These are phyloP conservation scores for Harringtonia lauricola DNA, from an alignment of 2,329 filamentous ascomycete species.

Conservation along the genomic window DNA sequence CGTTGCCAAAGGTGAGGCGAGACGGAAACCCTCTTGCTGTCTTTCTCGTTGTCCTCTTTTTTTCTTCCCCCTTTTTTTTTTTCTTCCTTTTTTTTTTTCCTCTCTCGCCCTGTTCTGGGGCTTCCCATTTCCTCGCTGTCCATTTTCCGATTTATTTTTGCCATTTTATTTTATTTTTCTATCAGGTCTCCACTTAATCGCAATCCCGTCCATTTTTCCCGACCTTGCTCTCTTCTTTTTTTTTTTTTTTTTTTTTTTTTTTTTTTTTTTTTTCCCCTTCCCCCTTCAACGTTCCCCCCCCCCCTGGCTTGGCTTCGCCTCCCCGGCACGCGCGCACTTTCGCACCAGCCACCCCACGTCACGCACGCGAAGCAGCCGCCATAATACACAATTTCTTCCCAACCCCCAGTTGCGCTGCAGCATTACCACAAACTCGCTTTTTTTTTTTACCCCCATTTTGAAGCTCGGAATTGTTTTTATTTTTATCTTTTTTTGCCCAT, in stretches of 20 bases:
- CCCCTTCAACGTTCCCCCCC: constrained; percentile 6
- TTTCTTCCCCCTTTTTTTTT: not conserved
- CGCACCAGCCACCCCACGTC: not conserved
- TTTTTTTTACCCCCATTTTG: no score
- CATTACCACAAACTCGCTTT: no score
- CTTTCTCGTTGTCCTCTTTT: not conserved
- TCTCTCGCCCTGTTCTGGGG: not conserved
- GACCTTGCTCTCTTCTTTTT: not conserved
- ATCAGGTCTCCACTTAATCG: no score
- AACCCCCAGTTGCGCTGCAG: no score
- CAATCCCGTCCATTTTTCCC: not conserved
- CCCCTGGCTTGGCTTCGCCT: constrained; percentile 11
- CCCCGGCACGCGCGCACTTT: constrained; percentile 1
- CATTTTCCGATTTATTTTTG: not conserved
- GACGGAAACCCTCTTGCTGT: no score
- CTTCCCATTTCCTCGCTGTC: not conserved
- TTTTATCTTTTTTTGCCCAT: no score
- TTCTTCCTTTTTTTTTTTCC: not conserved
- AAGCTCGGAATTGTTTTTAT: no score
- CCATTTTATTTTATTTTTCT: not conserved
- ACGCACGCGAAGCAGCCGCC: not conserved
- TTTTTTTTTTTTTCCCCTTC: constrained; percentile 2
- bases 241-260: constrained; percentile 5
- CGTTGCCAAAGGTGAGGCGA: no score
- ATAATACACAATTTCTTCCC: no score